A percentile compares a stretch with the other conserved stretches of the same genome.
Conservation (phyloP, 805 yeast genomes). For the Metschnikowia henanensis region DNA sequence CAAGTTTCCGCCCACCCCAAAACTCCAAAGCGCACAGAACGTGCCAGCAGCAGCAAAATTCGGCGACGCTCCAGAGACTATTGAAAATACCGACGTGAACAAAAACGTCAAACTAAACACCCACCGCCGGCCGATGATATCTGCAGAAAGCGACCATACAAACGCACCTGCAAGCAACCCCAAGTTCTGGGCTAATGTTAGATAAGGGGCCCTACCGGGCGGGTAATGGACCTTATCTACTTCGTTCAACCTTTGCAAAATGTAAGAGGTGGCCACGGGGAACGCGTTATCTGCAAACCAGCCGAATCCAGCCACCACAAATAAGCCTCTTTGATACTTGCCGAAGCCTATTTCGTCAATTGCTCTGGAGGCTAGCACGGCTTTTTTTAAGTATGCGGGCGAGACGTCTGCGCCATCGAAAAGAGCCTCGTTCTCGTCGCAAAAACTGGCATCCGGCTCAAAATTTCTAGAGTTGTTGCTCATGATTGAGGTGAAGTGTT, state of each 20-base stretch:
- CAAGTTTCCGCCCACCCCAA: constrained; percentile 28
- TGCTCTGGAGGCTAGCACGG: constrained; percentile 39
- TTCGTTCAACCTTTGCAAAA: constrained; percentile 31
- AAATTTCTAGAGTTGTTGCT: too few relatives aligned
- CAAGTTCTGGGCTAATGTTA: constrained; percentile 39
- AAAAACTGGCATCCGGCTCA: neutral
- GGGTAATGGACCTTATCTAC: constrained; percentile 39
- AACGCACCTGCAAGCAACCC: constrained; percentile 26
- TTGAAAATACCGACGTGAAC: constrained; percentile 25
- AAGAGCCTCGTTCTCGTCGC: constrained; percentile 4
- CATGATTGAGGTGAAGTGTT: too few relatives aligned
- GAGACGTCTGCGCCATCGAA: constrained; percentile 15
- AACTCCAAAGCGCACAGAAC: constrained; percentile 26
- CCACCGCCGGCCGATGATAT: constrained; percentile 28
- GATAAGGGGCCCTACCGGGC: constrained; percentile 30
- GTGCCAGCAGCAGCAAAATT: constrained; percentile 23
- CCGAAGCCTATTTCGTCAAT: constrained; percentile 40
- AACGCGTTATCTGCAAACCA: constrained; percentile 43
- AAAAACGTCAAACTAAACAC: constrained; percentile 27
- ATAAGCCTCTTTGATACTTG: constrained; percentile 24
- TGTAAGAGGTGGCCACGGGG: constrained; percentile 37
- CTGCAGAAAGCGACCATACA: constrained; percentile 25
- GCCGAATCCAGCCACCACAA: constrained; percentile 28
- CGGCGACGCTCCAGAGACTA: constrained; percentile 24
- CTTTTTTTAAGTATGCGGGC: constrained; percentile 13